Evolutionary conservation across 2,329 filamentous ascomycete genomes (phyloP), one percentile per base, ranked within the genome.

Genomic region (Zalaria obscura): DNA sequence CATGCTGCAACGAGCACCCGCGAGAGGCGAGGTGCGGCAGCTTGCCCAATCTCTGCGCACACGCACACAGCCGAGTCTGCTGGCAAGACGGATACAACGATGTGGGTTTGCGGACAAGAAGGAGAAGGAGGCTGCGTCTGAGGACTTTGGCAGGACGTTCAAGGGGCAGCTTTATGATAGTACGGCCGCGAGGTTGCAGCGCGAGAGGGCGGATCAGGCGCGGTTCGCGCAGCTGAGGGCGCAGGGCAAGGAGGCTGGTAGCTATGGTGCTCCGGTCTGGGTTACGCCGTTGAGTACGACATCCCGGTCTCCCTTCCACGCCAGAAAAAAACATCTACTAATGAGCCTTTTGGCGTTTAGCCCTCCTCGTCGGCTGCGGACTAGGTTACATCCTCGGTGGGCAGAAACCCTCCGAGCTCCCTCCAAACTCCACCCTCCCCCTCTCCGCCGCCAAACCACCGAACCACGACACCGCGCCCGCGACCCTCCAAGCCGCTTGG

Each of bases 401-500:
- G 28, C 54, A 66, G 40, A 64, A 64, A 40, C 69, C 69, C 6
- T 60, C 62, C 6, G 46, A 53, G 27, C 58, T 63, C 29, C 58
- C 66, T 11, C 62, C 70, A 2, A 57, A 60, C 2, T 80, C 76
- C n/a, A 80, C 75, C 9, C 64, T 65, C 1, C 62, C 72, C n/a
- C 65, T 80, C 28, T 54, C 59, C 7, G 59, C 63, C 37, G 56
- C 68, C 38, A 58, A 59, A 7, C 57, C 67, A 7, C 71, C 71
- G 5, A 56, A 67, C 47, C 75, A 78, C 50, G 69, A 80, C 51
- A 67, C 69, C 32, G 67, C 72, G 7, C 62, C 64, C 11, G 65
- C 69, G 11, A 78, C 72, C 43, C 63, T 80, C 43, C 73, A 80
- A 55, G 75, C 76, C 6, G 76, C 76, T 26, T 80, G 76, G 76